Evolutionary conservation across 164 flowering plant species (phyloP).

Genomic region (Magnolia changhungtana): DNA sequence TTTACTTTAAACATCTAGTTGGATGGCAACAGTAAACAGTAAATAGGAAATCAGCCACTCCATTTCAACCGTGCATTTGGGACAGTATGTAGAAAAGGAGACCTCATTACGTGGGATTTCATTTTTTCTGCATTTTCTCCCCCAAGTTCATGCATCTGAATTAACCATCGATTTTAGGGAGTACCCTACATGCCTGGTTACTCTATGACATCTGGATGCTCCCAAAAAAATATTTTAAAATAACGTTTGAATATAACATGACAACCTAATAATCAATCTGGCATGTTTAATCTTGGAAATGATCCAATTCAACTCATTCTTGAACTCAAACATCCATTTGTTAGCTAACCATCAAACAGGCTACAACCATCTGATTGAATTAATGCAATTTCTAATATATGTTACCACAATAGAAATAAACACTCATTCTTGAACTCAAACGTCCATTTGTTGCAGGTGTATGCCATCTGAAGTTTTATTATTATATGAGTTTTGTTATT

Average conservation of each 20-base stretch:
- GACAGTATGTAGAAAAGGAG: neutral
- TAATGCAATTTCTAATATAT: no score
- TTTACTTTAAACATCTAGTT: no score
- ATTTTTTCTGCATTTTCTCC: neutral
- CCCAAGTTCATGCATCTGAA: neutral
- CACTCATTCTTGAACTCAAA: no score
- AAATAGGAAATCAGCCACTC: no score
- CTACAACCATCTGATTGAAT: no score
- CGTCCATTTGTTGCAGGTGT: no score
- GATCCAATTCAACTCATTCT: neutral
- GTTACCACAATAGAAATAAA: no score
- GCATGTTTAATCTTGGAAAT: neutral
- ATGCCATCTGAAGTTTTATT: no score
- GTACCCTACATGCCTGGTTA: neutral
- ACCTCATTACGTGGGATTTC: neutral
- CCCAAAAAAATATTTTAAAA: neutral
- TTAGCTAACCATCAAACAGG: neutral
- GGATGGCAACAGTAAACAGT: no score
- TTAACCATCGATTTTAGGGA: no score
- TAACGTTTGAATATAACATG: no score
- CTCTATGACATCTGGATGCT: neutral
- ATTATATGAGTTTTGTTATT: no score
- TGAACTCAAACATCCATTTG: neutral
- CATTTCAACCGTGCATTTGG: neutral
- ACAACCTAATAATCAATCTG: neutral